Evolutionary conservation across 2,329 filamentous ascomycete genomes (phyloP), one percentile per base, ranked within the genome.

Genomic region (Penicillium sclerotiorum): DNA sequence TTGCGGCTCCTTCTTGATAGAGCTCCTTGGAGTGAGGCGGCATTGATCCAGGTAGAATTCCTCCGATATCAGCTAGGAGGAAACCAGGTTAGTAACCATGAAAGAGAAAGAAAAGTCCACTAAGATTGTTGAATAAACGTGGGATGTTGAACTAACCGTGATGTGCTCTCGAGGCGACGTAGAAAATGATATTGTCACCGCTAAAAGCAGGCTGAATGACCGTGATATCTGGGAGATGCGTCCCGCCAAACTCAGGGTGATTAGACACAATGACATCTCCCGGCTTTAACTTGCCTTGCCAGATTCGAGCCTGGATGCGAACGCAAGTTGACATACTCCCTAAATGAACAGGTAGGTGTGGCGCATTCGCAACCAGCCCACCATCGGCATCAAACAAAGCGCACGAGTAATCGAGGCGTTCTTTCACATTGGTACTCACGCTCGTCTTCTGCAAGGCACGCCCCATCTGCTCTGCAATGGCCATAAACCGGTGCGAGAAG

Each of bases 401-500:
- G 60, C 89, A 93, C 1, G 87, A 90, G 62, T 90, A 93, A 62
- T 93, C 89, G 0, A 92, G 79, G 3, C 88, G 81, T 88, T 92
- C 89, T 66, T 92, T 92, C 59, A 92, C 87, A 60, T 91, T 92
- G 1, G 59, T 60, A 61, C 83, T 88, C 47, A 91, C 86, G 65
- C 85, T 88, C 9, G 56, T 0, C 74, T 91, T 92, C 63, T 91
- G 88, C 13, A 92, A 72, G 11, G 87, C 85, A 47, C 87, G 77
- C 1, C 89, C 88, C 89, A 93, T 92, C 64, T 92, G 88, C 69
- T 93, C 89, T 1, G 89, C 89, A 59, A 92, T 90, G 6, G 86
- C 85, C 88, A 92, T 93, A 71, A 93, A 93, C 7, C 89, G 80
- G 65, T 92, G 88, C 1, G 86, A 87, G 58, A 93, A 92, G 50